Evolutionary conservation across 176 grass and related monocot genomes (phyloP).

Genomic region (Pontederia crassipes): DNA sequence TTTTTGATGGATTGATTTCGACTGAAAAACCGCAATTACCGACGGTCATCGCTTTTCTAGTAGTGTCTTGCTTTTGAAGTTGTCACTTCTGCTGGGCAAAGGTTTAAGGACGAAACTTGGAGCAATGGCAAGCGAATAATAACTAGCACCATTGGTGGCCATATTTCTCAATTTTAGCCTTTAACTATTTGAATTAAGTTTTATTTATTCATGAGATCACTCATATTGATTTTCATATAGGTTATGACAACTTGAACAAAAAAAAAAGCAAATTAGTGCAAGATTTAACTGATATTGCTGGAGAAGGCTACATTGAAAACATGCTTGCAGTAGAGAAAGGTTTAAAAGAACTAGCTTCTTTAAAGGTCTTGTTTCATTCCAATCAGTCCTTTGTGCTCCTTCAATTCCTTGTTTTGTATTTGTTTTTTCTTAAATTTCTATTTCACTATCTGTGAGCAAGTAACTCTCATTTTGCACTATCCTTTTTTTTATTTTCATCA

Average conservation of each 20-base stretch:
- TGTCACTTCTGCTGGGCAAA: slow-evolving; percentile 77
- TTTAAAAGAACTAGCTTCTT: slow-evolving; percentile 66
- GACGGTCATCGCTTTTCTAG: too few relatives aligned
- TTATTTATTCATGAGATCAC: not conserved
- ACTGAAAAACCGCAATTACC: too few relatives aligned
- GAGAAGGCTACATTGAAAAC: slow-evolving; percentile 84
- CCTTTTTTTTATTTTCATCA: not conserved
- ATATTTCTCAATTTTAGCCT: not conserved
- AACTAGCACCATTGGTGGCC: not conserved
- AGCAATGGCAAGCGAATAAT: slow-evolving; percentile 23
- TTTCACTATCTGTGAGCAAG: not conserved
- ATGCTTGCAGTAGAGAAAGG: slow-evolving; percentile 97
- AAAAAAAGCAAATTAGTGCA: slow-evolving; percentile 38
- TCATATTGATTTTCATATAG: slow-evolving; percentile 21
- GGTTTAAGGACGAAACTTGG: slow-evolving; percentile 53
- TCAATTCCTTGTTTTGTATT: too few relatives aligned
- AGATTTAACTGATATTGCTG: slow-evolving; percentile 48
- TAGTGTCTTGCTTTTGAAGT: slow-evolving; percentile 87
- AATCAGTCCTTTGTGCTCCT: not conserved
- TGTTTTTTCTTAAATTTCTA: too few relatives aligned
- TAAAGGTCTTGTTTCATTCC: slow-evolving; percentile 49
- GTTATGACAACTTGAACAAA: slow-evolving; percentile 24
- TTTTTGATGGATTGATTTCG: too few relatives aligned
- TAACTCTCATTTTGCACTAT: not conserved
- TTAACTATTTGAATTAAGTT: not conserved